Conservation (phyloP, 2,329 filamentous ascomycete species). For the Cladosporium austrohemisphaericum region DNA sequence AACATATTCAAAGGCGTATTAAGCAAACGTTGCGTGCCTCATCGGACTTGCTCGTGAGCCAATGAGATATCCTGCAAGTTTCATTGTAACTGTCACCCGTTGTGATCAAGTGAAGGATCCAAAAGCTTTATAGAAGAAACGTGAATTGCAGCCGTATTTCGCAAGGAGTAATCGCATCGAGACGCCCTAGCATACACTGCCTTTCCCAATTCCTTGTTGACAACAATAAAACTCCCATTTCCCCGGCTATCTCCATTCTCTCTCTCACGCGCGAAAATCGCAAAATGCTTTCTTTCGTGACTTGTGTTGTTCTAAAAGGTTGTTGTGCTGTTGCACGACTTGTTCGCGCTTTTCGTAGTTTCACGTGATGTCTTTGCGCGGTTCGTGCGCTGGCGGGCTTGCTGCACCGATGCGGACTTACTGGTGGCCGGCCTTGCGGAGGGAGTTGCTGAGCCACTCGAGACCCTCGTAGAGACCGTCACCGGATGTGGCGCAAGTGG, state of each 20-base stretch:
- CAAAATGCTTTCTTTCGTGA: constrained; percentile 13
- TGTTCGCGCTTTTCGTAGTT: constrained; percentile 7
- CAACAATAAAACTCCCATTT: constrained; percentile 7
- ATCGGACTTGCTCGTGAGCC: no score
- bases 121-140: constrained; percentile 9
- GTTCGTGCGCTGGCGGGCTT: constrained; percentile 12
- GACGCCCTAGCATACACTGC: constrained; percentile 15
- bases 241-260: neutral
- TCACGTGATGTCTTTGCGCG: constrained; percentile 11
- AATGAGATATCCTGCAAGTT: no score
- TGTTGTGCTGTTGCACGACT: neutral
- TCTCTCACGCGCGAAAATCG: constrained; percentile 3
- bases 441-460: constrained; percentile 56
- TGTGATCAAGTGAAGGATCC: no score
- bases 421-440: constrained; percentile 52
- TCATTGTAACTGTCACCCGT: no score
- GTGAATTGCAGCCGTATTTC: constrained; percentile 13
- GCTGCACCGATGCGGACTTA: constrained; percentile 25
- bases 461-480: constrained; percentile 99
- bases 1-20: no score
- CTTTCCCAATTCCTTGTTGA: constrained; percentile 13
- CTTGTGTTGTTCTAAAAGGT: constrained; percentile 10
- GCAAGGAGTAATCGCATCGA: constrained; percentile 16
- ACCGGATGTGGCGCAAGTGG: constrained; percentile 96
- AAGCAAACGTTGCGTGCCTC: no score